Evolutionary conservation across 805 yeast genomes (phyloP).

Genomic region (Nakazawaea laoshanensis): DNA sequence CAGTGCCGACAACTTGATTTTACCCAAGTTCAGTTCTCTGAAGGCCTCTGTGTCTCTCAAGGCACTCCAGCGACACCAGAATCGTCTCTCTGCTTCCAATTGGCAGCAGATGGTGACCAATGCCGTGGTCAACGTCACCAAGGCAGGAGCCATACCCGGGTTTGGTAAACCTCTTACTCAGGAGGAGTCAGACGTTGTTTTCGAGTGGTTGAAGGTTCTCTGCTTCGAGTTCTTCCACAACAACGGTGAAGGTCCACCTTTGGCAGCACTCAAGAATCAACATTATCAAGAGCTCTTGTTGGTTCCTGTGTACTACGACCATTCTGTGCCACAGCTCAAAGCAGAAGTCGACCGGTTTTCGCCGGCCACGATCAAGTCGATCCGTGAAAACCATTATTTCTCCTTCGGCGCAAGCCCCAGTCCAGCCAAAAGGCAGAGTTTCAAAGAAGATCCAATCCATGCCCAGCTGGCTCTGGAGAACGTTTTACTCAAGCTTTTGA

Average conservation of each 20-base stretch:
- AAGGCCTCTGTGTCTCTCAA: slow-evolving; percentile 15
- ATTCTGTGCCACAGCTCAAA: slow-evolving; percentile 34
- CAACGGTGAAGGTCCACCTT: slow-evolving; percentile 73
- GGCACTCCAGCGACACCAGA: slow-evolving; percentile 9
- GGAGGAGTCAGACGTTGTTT: slow-evolving; percentile 58
- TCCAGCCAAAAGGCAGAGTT: slow-evolving; percentile 20
- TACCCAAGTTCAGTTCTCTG: slow-evolving; percentile 60
- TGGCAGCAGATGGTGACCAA: background rate
- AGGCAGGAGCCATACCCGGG: slow-evolving; percentile 31
- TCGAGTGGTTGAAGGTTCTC: slow-evolving; percentile 60
- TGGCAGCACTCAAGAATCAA: slow-evolving; percentile 51
- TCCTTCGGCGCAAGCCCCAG: slow-evolving; percentile 13
- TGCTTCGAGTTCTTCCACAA: slow-evolving; percentile 71
- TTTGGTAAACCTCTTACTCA: slow-evolving; percentile 48
- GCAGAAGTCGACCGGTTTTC: slow-evolving; percentile 53
- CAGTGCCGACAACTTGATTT: slow-evolving; percentile 59
- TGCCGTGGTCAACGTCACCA: too few relatives aligned
- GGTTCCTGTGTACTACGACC: slow-evolving; percentile 59
- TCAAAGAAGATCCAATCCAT: slow-evolving; percentile 29
- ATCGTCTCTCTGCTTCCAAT: background rate
- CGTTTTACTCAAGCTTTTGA: slow-evolving; percentile 59
- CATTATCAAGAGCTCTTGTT: slow-evolving; percentile 57
- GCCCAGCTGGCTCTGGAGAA: slow-evolving; percentile 44
- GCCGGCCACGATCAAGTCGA: slow-evolving; percentile 40
- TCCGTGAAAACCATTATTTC: slow-evolving; percentile 40